Percentiles rank a stretch among this genome's conserved stretches.
Conservation (phyloP, 345 rosid species). For the Linum lewisii region DNA sequence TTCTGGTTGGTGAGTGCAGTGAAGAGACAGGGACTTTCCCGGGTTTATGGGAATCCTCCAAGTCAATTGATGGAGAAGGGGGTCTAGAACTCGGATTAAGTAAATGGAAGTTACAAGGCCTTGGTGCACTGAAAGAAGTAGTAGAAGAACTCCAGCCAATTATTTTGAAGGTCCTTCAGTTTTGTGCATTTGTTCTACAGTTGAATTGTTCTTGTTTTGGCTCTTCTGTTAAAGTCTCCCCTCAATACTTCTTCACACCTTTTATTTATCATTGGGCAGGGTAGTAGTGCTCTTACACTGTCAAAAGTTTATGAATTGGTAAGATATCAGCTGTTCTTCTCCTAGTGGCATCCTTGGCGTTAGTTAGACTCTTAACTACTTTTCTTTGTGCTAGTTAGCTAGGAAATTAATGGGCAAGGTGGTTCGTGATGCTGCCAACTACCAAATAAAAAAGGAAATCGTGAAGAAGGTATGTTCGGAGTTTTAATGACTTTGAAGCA, state of each 20-base stretch:
- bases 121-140: conserved; percentile 51
- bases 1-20: conserved; percentile 69
- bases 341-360: conserved; percentile 10
- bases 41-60: conserved; percentile 41
- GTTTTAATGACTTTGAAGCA: neutral
- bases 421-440: conserved; percentile 71
- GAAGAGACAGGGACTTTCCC: conserved; percentile 53
- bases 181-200: conserved; percentile 2
- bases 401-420: conserved; percentile 60
- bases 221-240: neutral
- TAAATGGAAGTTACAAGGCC: conserved; percentile 53
- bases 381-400: conserved; percentile 41
- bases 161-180: conserved; percentile 50
- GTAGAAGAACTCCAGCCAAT: conserved; percentile 54
- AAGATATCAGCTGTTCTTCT: conserved; percentile 18
- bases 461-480: conserved; percentile 47
- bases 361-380: conserved; percentile 4
- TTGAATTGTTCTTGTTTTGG: conserved; percentile 3
- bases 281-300: conserved; percentile 66
- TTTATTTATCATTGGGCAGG: conserved; percentile 31
- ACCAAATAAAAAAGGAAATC: conserved; percentile 67
- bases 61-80: conserved; percentile 26
- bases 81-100: conserved; percentile 62
- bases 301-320: conserved; percentile 72
- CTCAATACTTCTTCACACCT: neutral